A percentile compares a stretch with the other conserved stretches of the same genome.
These are phyloP conservation scores for Rubroboletus pulcherrimus DNA, from an alignment of 768 basidiomycete species.

Conservation along the genomic window DNA sequence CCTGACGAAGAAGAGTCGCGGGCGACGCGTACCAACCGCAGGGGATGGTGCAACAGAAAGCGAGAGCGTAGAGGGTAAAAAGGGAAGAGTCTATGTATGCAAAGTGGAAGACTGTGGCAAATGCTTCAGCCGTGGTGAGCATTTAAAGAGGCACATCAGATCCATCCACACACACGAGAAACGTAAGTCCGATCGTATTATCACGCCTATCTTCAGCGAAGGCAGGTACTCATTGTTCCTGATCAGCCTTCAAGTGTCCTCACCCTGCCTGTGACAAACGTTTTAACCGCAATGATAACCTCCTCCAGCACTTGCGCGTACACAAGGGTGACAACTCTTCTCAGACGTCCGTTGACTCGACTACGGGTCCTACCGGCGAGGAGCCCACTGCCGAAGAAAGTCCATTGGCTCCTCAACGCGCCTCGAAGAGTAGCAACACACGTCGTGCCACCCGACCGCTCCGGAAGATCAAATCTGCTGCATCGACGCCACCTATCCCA, in stretches of 20 bases:
- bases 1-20: slow-evolving; percentile 76
- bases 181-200: slow-evolving; percentile 47
- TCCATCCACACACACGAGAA: slow-evolving; percentile 76
- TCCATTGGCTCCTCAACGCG: slow-evolving; percentile 22
- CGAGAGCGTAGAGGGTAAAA: slow-evolving; percentile 30
- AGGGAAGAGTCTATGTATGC: slow-evolving; percentile 50
- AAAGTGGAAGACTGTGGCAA: slow-evolving; percentile 68
- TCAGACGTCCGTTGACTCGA: slow-evolving; percentile 32
- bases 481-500: slow-evolving; percentile 33
- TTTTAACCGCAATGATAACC: slow-evolving; percentile 79
- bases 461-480: slow-evolving; percentile 35
- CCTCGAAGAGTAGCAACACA: slow-evolving; percentile 17
- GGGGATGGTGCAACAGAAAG: slow-evolving; percentile 22
- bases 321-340: slow-evolving; percentile 46
- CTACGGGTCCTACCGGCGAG: slow-evolving; percentile 23
- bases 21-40: slow-evolving; percentile 67
- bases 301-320: slow-evolving; percentile 73
- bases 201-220: slow-evolving; percentile 12
- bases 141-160: slow-evolving; percentile 71
- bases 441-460: slow-evolving; percentile 31
- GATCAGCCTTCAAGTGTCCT: slow-evolving; percentile 69
- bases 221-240: slow-evolving; percentile 22
- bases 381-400: slow-evolving; percentile 20
- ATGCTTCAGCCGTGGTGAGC: slow-evolving; percentile 70
- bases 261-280: slow-evolving; percentile 63